These are phyloP conservation scores for Hymenoscyphus repandus DNA, from an alignment of 2,329 filamentous ascomycete genomes.

Conservation along the genomic window DNA sequence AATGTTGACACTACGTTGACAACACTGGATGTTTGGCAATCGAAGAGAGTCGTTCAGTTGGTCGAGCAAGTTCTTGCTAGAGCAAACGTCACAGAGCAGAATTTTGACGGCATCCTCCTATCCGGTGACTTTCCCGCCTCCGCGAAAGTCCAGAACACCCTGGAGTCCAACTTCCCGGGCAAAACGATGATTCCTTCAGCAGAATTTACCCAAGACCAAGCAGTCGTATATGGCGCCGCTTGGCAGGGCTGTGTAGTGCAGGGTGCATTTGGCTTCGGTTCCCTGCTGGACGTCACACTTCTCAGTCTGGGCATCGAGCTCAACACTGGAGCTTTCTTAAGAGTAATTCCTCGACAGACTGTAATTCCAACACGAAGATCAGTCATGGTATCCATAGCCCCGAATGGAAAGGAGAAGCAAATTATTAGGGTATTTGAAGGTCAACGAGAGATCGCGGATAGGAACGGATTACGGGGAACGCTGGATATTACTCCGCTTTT, in stretches of 20 bases:
- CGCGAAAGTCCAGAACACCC: slow-evolving; percentile 1
- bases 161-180: slow-evolving; percentile 7
- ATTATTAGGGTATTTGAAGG: slow-evolving; percentile 64
- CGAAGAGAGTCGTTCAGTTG: background rate
- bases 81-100: slow-evolving; percentile 5
- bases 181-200: background rate
- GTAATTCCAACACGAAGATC: slow-evolving; percentile 7
- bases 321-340: slow-evolving; percentile 1
- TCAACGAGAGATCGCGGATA: slow-evolving; percentile 65
- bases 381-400: slow-evolving; percentile 50
- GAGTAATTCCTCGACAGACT: slow-evolving; percentile 5
- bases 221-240: slow-evolving; percentile 1
- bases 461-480: slow-evolving; percentile 65
- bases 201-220: slow-evolving; percentile 3
- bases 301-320: slow-evolving; percentile 11
- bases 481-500: slow-evolving; percentile 62
- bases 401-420: slow-evolving; percentile 47
- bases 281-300: background rate
- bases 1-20: too few relatives aligned
- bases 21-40: background rate
- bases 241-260: slow-evolving; percentile 1
- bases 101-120: slow-evolving; percentile 12
- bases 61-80: slow-evolving; percentile 7
- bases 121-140: slow-evolving; percentile 7
- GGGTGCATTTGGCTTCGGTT: background rate